A percentile compares a stretch with the other conserved stretches of the same genome.
Conservation (phyloP, 2,329 filamentous ascomycete genomes). For the Botrytis fragariae region DNA sequence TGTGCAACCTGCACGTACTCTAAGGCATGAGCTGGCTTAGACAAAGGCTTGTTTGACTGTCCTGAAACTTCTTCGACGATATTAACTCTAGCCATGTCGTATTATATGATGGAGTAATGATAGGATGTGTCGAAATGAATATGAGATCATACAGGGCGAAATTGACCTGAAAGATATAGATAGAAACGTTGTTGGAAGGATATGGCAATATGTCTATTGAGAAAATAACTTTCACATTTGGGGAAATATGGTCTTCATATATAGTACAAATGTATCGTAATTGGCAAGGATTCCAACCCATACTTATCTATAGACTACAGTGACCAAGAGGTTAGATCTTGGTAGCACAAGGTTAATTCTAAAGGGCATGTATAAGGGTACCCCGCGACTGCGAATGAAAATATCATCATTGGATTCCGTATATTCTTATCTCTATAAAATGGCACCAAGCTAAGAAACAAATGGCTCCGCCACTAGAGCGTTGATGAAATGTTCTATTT, state of each 20-base stretch:
- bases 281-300: neutral
- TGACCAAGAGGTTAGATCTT: slow-evolving; percentile 1
- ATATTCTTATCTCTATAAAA: neutral
- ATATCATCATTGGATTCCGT: neutral
- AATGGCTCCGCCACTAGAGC: neutral
- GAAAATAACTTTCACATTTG: neutral
- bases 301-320: neutral
- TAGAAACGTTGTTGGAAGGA: neutral
- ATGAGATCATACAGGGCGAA: slow-evolving; percentile 12
- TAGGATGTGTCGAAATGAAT: slow-evolving; percentile 11
- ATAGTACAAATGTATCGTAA: neutral
- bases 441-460: neutral
- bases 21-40: slow-evolving; percentile 62
- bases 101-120: slow-evolving; percentile 4
- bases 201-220: neutral
- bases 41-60: slow-evolving; percentile 52
- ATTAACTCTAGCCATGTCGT: slow-evolving; percentile 5
- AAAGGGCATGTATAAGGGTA: neutral
- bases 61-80: slow-evolving; percentile 41
- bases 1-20: slow-evolving; percentile 50
- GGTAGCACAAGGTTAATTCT: neutral
- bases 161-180: neutral
- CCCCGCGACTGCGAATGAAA: neutral
- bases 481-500: neutral
- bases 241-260: neutral